Evolutionary conservation across 371 early-diverging fungal species (phyloP).

Genomic region (Mortierella sp.): DNA sequence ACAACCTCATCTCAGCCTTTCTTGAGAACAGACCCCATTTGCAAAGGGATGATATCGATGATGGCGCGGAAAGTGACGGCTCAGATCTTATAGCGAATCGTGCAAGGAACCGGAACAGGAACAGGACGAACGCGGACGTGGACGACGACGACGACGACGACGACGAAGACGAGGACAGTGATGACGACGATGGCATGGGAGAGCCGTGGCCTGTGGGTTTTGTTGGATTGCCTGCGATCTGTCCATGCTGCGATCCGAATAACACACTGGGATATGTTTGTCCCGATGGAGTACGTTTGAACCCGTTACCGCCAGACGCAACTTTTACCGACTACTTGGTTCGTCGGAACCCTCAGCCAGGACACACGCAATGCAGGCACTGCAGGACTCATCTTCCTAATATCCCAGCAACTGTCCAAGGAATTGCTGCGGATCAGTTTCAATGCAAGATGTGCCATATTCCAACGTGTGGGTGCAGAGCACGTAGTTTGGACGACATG

Average conservation of each 20-base stretch:
- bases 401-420: constrained; percentile 7
- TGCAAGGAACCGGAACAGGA: constrained; percentile 5
- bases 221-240: constrained; percentile 10
- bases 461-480: constrained; percentile 29
- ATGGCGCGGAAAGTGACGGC: constrained; percentile 32
- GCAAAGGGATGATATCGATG: constrained; percentile 41
- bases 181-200: constrained; percentile 1
- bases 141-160: constrained; percentile 23
- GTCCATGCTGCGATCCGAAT: constrained; percentile 44
- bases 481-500: constrained; percentile 21
- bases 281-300: constrained; percentile 28
- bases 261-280: constrained; percentile 40
- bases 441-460: constrained; percentile 47
- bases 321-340: constrained; percentile 6
- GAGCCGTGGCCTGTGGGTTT: not conserved
- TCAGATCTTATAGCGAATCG: constrained; percentile 28
- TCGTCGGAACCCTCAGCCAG: constrained; percentile 27
- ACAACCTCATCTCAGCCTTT: constrained; percentile 38
- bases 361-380: constrained; percentile 24
- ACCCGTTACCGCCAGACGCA: constrained; percentile 15
- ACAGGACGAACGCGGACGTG: constrained; percentile 10
- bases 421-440: constrained; percentile 17
- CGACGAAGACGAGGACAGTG: constrained; percentile 19
- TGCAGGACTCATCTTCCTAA: constrained; percentile 28
- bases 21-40: constrained; percentile 35